These are phyloP conservation scores for Talaromyces amestolkiae DNA, from an alignment of 2,329 filamentous ascomycete species.

Conservation along the genomic window DNA sequence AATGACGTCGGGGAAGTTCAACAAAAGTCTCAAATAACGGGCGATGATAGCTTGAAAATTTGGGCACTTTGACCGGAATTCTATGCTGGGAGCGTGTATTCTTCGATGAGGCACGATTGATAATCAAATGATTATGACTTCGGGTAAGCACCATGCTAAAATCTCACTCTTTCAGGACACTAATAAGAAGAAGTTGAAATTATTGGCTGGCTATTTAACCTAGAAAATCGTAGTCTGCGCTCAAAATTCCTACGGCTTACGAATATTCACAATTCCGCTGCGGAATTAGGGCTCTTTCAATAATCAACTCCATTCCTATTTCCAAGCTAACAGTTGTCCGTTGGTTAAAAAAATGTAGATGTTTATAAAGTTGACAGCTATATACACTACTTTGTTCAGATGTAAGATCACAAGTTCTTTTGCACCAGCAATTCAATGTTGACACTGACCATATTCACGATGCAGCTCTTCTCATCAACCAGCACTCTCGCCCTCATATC, in stretches of 20 bases:
- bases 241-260: background rate
- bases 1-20: constrained; percentile 19
- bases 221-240: background rate
- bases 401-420: background rate
- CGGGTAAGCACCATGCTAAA: background rate
- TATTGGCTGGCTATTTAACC: too few species aligned
- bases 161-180: background rate
- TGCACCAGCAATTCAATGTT: background rate
- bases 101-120: background rate
- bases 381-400: background rate
- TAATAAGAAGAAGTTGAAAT: background rate
- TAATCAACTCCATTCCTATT: background rate
- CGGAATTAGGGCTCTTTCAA: background rate
- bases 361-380: background rate
- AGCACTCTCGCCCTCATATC: background rate
- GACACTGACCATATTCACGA: background rate
- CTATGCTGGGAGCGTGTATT: background rate
- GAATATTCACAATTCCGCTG: background rate
- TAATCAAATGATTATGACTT: background rate
- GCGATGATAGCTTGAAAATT: constrained; percentile 42
- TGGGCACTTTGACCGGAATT: constrained; percentile 32
- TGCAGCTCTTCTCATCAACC: background rate
- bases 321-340: background rate
- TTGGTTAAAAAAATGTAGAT: background rate
- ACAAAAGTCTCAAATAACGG: background rate